Base-by-base conservation (phyloP, 1,284 basidiomycete genomes). In the Mycosarcoma maydis region DNA sequence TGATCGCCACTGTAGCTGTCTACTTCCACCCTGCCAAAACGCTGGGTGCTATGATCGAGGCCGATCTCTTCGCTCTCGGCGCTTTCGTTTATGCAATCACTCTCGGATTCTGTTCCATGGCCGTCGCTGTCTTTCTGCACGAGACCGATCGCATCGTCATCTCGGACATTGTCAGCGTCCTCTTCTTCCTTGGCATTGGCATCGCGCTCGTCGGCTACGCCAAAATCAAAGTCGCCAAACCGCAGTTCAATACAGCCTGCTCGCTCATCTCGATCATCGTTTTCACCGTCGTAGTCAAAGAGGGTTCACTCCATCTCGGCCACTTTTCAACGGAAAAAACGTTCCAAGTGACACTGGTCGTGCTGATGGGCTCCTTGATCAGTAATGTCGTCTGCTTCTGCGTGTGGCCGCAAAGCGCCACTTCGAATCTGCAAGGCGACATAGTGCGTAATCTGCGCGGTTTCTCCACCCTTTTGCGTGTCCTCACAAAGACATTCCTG, bases 171-270 rank as follows among this genome's bases (percentile, higher is more conserved):
- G 19, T 83, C 46, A 73, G 86, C 19, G 82, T 77, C 13, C 48
- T 92, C 20, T 87, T 90, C 17, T 86, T 95, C 22, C 54, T 88
- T 9, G 94, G 91, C 1, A 72, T 92, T 1, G 89, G 90, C 20
- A 92, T 95, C 87, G 90, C 89, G 30, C 79, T 86, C 0, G 83
- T 96, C 20, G 92, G 92, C 0, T 97, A 89, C 87, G 88, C 89
- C 84, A 94, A 96, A 82, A 86, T 92, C 6, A 93, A 90, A 88
- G 92, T 97, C 84, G 87, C 85, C 9, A 94, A 91, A 78, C 90
- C 92, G 1, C 89, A 90, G 16, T 97, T 95, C 82, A 94, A 93
- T 75, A 91, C 92, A n/a, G 92, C 92, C 88, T 81, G 76, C 33
- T 72, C 73, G 40, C 65, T 75, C 37, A 66, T 73, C 34, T 60